Conservation (phyloP, 2,329 filamentous ascomycete genomes). For the Calonectria pseudoreteaudii region DNA sequence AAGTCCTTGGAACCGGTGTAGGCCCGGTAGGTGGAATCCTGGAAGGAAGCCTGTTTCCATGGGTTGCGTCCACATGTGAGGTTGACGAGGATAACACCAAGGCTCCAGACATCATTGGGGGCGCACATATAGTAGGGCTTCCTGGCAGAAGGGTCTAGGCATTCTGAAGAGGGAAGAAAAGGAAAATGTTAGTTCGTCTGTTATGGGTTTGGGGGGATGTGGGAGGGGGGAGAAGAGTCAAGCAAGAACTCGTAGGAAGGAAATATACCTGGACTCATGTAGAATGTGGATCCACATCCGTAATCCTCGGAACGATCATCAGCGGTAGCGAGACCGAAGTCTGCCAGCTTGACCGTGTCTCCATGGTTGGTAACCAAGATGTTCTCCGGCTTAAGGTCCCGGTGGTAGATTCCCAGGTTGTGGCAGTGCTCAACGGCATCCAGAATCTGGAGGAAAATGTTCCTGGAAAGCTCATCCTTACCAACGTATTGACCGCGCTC, state of each 20-base stretch:
- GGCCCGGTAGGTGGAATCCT: constrained; percentile 95
- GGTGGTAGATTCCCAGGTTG: constrained; percentile 91
- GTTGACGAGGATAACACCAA: constrained; percentile 98
- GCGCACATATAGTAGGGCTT: constrained; percentile 88
- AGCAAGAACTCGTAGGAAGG: constrained; percentile 14
- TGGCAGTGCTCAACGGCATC: constrained; percentile 98
- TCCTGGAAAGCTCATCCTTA: constrained; percentile 88
- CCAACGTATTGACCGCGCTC: constrained; percentile 93
- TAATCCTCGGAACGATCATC: constrained; percentile 90
- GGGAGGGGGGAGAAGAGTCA: constrained; percentile 23
- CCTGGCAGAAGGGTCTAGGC: constrained; percentile 81
- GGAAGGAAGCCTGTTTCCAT: constrained; percentile 94
- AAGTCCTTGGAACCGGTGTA: constrained; percentile 89
- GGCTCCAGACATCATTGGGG: constrained; percentile 96
- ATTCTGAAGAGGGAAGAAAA: constrained; percentile 72
- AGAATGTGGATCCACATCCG: constrained; percentile 97
- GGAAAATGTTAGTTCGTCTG: constrained; percentile 40
- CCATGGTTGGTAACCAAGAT: constrained; percentile 91
- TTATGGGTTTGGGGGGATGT: constrained; percentile 19
- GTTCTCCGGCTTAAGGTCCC: constrained; percentile 98
- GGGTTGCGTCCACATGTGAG: constrained; percentile 97
- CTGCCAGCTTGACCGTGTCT: constrained; percentile 92
- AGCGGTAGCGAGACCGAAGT: constrained; percentile 94
- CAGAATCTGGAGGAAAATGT: constrained; percentile 93
- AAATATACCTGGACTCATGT: constrained; percentile 96